These are phyloP conservation scores for Pseudogymnoascus sp. DNA, from an alignment of 2,329 filamentous ascomycete genomes.

Conservation along the genomic window DNA sequence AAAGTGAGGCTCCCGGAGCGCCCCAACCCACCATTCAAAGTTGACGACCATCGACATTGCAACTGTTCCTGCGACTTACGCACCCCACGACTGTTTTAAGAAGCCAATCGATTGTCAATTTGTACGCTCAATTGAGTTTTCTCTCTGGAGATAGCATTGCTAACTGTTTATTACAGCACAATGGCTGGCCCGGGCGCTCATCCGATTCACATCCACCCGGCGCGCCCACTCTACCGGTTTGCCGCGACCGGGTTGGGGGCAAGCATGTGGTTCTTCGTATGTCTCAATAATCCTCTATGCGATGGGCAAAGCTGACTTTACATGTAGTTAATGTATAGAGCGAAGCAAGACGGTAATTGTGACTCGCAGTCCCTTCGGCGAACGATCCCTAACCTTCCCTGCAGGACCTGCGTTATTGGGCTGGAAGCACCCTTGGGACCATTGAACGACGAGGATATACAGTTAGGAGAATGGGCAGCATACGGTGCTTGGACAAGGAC, in stretches of 20 bases:
- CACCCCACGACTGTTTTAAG: conserved; percentile 1
- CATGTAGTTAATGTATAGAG: conserved; percentile 84
- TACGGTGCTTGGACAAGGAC: neutral
- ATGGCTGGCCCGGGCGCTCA: conserved; percentile 33
- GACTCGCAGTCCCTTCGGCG: conserved; percentile 13
- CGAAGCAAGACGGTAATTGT: conserved; percentile 78
- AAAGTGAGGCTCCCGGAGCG: conserved; percentile 7
- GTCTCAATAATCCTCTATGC: conserved; percentile 30
- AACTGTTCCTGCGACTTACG: conserved; percentile 1
- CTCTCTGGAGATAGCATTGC: neutral
- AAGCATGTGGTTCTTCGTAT: conserved; percentile 99
- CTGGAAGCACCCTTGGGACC: conserved; percentile 95
- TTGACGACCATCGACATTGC: conserved; percentile 1
- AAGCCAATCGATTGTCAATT: neutral
- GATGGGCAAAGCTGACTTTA: conserved; percentile 19
- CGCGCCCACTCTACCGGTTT: conserved; percentile 70
- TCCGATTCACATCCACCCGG: conserved; percentile 53
- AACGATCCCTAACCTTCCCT: neutral
- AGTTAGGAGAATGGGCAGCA: neutral
- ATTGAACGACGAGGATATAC: conserved; percentile 45
- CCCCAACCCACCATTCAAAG: conserved; percentile 8
- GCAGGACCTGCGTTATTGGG: conserved; percentile 71
- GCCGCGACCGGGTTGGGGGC: conserved; percentile 82
- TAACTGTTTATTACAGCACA: conserved; percentile 1
- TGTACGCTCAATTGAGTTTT: neutral